Evolutionary conservation across 2,329 filamentous ascomycete species (phyloP).

Genomic region (Monilinia fructigena): DNA sequence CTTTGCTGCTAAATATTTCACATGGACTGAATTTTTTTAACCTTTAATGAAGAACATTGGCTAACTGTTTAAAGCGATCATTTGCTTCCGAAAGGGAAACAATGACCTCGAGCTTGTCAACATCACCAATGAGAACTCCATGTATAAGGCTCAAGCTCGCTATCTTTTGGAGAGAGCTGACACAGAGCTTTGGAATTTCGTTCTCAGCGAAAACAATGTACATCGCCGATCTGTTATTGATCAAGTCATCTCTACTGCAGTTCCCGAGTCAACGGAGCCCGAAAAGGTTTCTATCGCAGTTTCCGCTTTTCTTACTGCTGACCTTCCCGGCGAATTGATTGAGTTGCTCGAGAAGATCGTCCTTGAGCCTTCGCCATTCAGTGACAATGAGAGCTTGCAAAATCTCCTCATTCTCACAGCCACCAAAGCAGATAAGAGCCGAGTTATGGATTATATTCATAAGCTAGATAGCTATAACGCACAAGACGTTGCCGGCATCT

Average conservation of each 20-base stretch:
- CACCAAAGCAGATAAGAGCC: conserved; percentile 91
- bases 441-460: conserved; percentile 95
- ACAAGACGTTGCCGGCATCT: conserved; percentile 88
- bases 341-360: conserved; percentile 99
- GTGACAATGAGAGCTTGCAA: conserved; percentile 93
- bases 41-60: neutral
- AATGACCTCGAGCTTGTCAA: conserved; percentile 96
- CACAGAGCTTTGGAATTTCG: conserved; percentile 88
- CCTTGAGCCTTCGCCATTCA: conserved; percentile 97
- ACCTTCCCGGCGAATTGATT: conserved; percentile 90
- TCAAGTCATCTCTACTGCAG: conserved; percentile 92
- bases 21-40: neutral
- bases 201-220: conserved; percentile 92
- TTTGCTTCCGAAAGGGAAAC: conserved; percentile 93
- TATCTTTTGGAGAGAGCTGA: conserved; percentile 92
- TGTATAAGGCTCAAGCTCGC: conserved; percentile 97
- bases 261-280: conserved; percentile 88
- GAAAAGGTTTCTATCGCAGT: conserved; percentile 94
- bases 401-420: conserved; percentile 96
- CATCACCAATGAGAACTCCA: conserved; percentile 99
- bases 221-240: conserved; percentile 92
- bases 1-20: neutral
- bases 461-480: conserved; percentile 85
- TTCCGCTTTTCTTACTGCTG: conserved; percentile 84
- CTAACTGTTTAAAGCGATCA: conserved; percentile 42